Evolutionary conservation across 2,329 filamentous ascomycete species (phyloP).

Genomic region (Escovopsis sp.): DNA sequence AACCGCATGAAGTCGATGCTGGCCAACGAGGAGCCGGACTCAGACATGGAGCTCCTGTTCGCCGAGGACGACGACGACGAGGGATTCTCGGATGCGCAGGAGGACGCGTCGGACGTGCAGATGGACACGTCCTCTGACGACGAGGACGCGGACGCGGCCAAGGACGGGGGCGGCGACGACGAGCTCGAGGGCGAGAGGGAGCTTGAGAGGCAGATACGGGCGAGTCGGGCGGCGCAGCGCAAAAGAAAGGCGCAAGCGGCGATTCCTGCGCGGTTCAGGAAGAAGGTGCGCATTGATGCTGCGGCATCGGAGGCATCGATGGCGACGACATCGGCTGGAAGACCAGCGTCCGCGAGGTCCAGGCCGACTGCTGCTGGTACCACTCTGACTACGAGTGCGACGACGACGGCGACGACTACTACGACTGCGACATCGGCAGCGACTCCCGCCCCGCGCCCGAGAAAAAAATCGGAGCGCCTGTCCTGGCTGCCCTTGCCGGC

Average conservation of each 20-base stretch:
- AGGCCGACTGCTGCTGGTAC: too few species aligned
- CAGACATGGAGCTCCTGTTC: slow-evolving; percentile 59
- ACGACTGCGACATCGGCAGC: slow-evolving; percentile 14
- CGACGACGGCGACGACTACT: slow-evolving; percentile 18
- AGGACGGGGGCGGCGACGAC: slow-evolving; percentile 39
- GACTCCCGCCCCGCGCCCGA: slow-evolving; percentile 31
- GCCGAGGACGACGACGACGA: slow-evolving; percentile 55
- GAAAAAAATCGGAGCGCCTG: slow-evolving; percentile 44
- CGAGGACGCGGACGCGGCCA: slow-evolving; percentile 29
- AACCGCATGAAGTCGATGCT: slow-evolving; percentile 70
- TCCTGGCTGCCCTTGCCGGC: slow-evolving; percentile 41
- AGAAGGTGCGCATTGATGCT: slow-evolving; percentile 60
- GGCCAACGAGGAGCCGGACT: slow-evolving; percentile 55
- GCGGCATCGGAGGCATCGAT: slow-evolving; percentile 11
- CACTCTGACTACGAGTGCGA: too few species aligned
- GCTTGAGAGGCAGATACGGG: slow-evolving; percentile 60
- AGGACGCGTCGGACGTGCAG: slow-evolving; percentile 57
- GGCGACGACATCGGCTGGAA: background rate
- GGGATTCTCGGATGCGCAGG: slow-evolving; percentile 54
- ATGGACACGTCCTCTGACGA: slow-evolving; percentile 78
- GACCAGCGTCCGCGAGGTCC: too few species aligned
- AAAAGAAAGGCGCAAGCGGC: slow-evolving; percentile 72
- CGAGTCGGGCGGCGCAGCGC: slow-evolving; percentile 48
- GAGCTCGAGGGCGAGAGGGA: slow-evolving; percentile 81
- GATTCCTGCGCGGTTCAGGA: slow-evolving; percentile 54